Evolutionary conservation across 331 rosid species (phyloP).

Genomic region (Cydonia oblonga): DNA sequence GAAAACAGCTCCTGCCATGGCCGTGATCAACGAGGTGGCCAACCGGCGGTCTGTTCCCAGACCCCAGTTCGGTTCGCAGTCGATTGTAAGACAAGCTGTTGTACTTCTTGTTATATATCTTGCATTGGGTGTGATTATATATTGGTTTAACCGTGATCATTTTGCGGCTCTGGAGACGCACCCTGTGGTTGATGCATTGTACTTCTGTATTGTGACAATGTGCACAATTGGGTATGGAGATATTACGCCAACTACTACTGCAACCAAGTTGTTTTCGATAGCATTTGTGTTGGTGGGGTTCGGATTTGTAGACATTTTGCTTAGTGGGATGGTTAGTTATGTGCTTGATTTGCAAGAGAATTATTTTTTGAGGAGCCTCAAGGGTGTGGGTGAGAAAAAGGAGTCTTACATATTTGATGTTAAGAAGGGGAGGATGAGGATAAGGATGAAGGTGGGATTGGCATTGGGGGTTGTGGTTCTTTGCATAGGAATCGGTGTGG

Average conservation of each 20-base stretch:
- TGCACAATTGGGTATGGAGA: slow-evolving; percentile 63
- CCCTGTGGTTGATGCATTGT: slow-evolving; percentile 78
- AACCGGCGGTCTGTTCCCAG: slow-evolving; percentile 14
- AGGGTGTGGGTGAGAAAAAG: slow-evolving; percentile 36
- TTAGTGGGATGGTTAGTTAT: slow-evolving; percentile 81
- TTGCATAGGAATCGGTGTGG: slow-evolving; percentile 71
- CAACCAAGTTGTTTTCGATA: slow-evolving; percentile 75
- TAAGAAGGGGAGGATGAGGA: slow-evolving; percentile 98
- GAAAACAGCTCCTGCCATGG: slow-evolving; percentile 91
- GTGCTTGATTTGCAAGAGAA: slow-evolving; percentile 90
- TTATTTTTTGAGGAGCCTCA: slow-evolving; percentile 53
- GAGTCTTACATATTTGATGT: slow-evolving; percentile 74
- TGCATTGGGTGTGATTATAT: slow-evolving; percentile 61
- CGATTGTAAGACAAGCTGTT: slow-evolving; percentile 53
- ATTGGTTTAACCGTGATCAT: slow-evolving; percentile 52
- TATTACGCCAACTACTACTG: slow-evolving; percentile 61
- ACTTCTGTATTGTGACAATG: slow-evolving; percentile 62
- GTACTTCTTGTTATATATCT: slow-evolving; percentile 56
- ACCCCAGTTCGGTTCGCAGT: slow-evolving; percentile 48
- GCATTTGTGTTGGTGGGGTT: slow-evolving; percentile 84
- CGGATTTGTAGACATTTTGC: slow-evolving; percentile 82
- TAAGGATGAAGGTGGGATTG: slow-evolving; percentile 88
- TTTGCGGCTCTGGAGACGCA: slow-evolving; percentile 57
- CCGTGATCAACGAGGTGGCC: slow-evolving; percentile 43
- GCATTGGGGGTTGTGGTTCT: slow-evolving; percentile 86